These are phyloP conservation scores for Exophiala sp. DNA, from an alignment of 2,329 filamentous ascomycete genomes.

Conservation along the genomic window DNA sequence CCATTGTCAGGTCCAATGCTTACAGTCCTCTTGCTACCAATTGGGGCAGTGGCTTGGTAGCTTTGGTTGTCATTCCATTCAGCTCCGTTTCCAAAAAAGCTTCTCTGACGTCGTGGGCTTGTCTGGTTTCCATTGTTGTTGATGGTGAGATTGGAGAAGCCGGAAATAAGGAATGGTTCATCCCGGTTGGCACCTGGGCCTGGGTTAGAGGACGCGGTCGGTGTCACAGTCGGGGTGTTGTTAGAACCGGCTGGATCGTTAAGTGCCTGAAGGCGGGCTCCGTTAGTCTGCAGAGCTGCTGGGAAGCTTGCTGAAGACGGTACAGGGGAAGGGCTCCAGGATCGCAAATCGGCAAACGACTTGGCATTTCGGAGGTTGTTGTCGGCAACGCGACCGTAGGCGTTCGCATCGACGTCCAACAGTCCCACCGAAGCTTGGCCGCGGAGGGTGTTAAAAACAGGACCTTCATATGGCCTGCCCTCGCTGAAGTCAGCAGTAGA, in stretches of 20 bases:
- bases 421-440: slow-evolving; percentile 76
- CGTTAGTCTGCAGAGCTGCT: slow-evolving; percentile 61
- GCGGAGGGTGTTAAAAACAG: slow-evolving; percentile 61
- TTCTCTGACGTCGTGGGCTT: slow-evolving; percentile 36
- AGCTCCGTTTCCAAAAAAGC: slow-evolving; percentile 25
- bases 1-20: slow-evolving; percentile 57
- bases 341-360: slow-evolving; percentile 92
- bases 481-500: slow-evolving; percentile 97
- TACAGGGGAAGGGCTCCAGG: slow-evolving; percentile 90
- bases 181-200: slow-evolving; percentile 49
- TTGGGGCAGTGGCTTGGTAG: slow-evolving; percentile 50
- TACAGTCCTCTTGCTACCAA: slow-evolving; percentile 63
- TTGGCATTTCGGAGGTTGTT: slow-evolving; percentile 86
- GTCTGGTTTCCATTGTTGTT: slow-evolving; percentile 34
- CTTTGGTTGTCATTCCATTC: slow-evolving; percentile 27
- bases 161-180: slow-evolving; percentile 60
- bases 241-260: slow-evolving; percentile 57
- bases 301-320: slow-evolving; percentile 86
- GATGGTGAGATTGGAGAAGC: slow-evolving; percentile 60
- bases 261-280: slow-evolving; percentile 58
- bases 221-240: slow-evolving; percentile 61
- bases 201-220: slow-evolving; percentile 49
- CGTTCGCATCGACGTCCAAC: slow-evolving; percentile 73
- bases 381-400: slow-evolving; percentile 58
- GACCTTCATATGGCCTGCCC: slow-evolving; percentile 66